Base-by-base conservation (phyloP, 169 alveolate genomes). In the Cyclospora cayetanensis region DNA sequence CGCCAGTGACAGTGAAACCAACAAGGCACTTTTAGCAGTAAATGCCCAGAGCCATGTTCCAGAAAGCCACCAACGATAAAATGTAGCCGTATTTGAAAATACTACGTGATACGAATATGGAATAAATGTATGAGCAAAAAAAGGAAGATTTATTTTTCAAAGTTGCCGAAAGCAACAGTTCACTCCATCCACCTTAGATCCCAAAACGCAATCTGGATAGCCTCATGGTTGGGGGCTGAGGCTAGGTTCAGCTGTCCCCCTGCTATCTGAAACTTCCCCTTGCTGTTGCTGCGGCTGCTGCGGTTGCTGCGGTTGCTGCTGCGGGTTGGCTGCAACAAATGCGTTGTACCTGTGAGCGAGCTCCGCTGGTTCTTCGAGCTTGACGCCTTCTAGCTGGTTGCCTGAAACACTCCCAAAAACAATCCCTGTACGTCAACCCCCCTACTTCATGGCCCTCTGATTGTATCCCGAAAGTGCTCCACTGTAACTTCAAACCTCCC, bases 261-360 rank as follows among this genome's bases (percentile, higher is more conserved):
- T 46, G 60, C 60, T 46, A 12, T 46, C 60, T 46, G 20, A 22
- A 46, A 15, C 20, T 37, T 65, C 35, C 35, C 22, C 77, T 18
- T n/a, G n/a, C n/a, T n/a, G n/a, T n/a, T n/a, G n/a, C n/a, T n/a
- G n/a, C n/a, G n/a, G n/a, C 25, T 25, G 35, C 25, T 25, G 25
- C 72, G 18, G 31, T 34, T 60, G 72, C 72, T 15, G 35, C 35
- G 11, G 72, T 15, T 25, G 72, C 72, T 60, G 31, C 1, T 60
- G 72, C 31, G 18, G 31, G 15, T 60, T 12, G 37, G 18, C 37
- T 9, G 5, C 15, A 25, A 89, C 91, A 63, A 52, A 42, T 89
- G 94, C 93, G 68, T 91, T 63, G 80, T 92, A 84, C 90, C 90
- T 52, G 83, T 91, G 52, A 76, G 39, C 20, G 92, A 94, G 55